Base-by-base conservation (phyloP, 2,329 filamentous ascomycete species). In the Colletotrichum sp. region DNA sequence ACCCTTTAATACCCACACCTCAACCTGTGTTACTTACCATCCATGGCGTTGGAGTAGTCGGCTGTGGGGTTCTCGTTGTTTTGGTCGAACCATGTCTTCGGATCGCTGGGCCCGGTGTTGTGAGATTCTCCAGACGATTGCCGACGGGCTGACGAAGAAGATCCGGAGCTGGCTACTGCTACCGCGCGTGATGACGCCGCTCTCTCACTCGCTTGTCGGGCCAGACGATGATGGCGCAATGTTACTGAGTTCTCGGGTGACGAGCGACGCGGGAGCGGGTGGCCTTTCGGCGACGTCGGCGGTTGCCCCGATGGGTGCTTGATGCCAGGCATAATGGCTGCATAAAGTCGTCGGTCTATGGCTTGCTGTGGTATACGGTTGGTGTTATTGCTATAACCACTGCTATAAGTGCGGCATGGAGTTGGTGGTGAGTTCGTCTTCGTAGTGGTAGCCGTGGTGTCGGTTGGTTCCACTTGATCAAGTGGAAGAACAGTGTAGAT, bases 21-120 rank as follows among this genome's bases (percentile, higher is more conserved):
- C 39, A n/a, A n/a, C 39, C 18, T 5, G 10, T 24, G 6, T 13
- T 2, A 63, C 83, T 80, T 79, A 88, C 87, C 85, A 78, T 91
- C 89, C 88, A 91, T 90, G 5, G 82, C 79, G 28, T 84, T 82
- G 34, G 88, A 85, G 63, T 86, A 86, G 1, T 83, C 84, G 13
- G 84, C 85, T 1, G 83, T 86, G 0, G 88, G 86, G 57, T 92
- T 89, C 60, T 87, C 82, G 59, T 92, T 92, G 6, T 88, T 89
- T 13, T 83, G 84, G 44, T 91, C 87, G 71, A 91, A 92, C 90
- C 90, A 92, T 44, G 83, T 86, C 44, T 85, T 88, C 1, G 89
- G 86, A 68, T 91, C 89, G 77, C 88, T 90, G 6, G 85, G 81
- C 5, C 84, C 83, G 0, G 89, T 90, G 26, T 86, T 84, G 62